Percentiles rank a stretch among this genome's conserved stretches.
These are phyloP conservation scores for Aspergillus leporis DNA, from an alignment of 495 filamentous ascomycete genomes.

Conservation along the genomic window DNA sequence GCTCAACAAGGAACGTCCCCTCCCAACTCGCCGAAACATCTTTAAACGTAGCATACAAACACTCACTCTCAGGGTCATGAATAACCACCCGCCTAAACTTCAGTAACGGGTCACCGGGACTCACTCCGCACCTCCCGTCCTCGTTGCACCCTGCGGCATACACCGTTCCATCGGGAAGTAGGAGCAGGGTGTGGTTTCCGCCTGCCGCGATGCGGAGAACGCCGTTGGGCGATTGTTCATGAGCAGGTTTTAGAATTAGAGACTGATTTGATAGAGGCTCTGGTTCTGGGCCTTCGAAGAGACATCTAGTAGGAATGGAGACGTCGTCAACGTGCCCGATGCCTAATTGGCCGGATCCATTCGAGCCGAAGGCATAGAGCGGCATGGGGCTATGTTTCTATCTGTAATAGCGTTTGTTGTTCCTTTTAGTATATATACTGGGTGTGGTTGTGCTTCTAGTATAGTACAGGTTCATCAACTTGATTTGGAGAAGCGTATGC, in stretches of 20 bases:
- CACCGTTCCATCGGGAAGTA: slow-evolving; percentile 56
- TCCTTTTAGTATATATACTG: background rate
- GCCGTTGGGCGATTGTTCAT: background rate
- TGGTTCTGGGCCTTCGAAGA: slow-evolving; percentile 33
- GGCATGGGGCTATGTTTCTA: slow-evolving; percentile 24
- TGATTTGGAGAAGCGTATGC: background rate
- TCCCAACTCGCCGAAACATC: slow-evolving; percentile 74
- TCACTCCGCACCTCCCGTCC: slow-evolving; percentile 46
- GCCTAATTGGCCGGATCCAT: slow-evolving; percentile 84
- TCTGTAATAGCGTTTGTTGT: background rate
- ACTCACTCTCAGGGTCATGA: slow-evolving; percentile 10
- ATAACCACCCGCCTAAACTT: slow-evolving; percentile 33
- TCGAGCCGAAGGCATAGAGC: slow-evolving; percentile 87
- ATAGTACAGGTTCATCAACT: no score
- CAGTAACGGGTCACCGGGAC: slow-evolving; percentile 11
- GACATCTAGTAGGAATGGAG: slow-evolving; percentile 62
- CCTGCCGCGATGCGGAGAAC: slow-evolving; percentile 62
- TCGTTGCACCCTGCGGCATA: slow-evolving; percentile 63
- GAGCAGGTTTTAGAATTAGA: background rate
- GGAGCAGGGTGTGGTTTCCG: slow-evolving; percentile 83
- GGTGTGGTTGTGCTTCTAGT: background rate
- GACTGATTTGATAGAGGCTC: slow-evolving; percentile 4
- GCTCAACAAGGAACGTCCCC: slow-evolving; percentile 57
- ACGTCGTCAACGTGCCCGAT: slow-evolving; percentile 75
- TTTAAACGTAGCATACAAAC: slow-evolving; percentile 27